Base-by-base conservation (phyloP, 1,139 yeast genomes). In the Yamadazyma triangularis region DNA sequence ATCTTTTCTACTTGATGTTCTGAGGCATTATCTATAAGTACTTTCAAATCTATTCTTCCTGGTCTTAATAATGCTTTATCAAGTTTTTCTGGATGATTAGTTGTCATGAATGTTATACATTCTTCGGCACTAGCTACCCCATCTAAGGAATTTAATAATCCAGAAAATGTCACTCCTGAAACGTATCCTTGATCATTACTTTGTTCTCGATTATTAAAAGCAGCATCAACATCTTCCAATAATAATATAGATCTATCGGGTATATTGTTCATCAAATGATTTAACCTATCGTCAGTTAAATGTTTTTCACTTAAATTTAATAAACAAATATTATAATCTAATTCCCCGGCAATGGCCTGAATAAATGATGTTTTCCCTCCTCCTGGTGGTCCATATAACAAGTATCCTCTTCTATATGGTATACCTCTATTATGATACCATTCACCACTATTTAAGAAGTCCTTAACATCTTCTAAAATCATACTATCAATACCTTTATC, bases 71-170 rank as follows among this genome's bases (percentile, higher is more conserved):
- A 60, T 0, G 93, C 93, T 4, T 87, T 88, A 50, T 91, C 99
- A 26, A 91, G 66, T 40, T 77, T 77, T 44, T 91, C 97, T 0
- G 96, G 96, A 50, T 91, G 98, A 56, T 91, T 91, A 14, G 98
- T 89, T 11, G 99, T 91, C 98, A 91, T 91, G 57, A 91, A 91
- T 0, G 96, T 91, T 25, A 91, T 72, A 30, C 96, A 83, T 51
- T 91, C 98, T 50, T 91, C 98, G 1, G 97, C 95, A 27, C 96
- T 85, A 2, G 97, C 95, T 10, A 91, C 98, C 30, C 98, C 99
- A 54, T 91, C 99, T 29, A 91, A 67, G 0, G 98, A 96, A 53
- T 91, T 91, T 39, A 91, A 64, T 31, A 91, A 67, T 0, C 98
- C 99, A 29, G 95, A 85, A 51, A 91, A 93, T 1, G 99, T 91